phyloP scores from a whole-genome alignment of 2,329 filamentous ascomycete genomes.

The Tolypocladium tropicale region DNA sequence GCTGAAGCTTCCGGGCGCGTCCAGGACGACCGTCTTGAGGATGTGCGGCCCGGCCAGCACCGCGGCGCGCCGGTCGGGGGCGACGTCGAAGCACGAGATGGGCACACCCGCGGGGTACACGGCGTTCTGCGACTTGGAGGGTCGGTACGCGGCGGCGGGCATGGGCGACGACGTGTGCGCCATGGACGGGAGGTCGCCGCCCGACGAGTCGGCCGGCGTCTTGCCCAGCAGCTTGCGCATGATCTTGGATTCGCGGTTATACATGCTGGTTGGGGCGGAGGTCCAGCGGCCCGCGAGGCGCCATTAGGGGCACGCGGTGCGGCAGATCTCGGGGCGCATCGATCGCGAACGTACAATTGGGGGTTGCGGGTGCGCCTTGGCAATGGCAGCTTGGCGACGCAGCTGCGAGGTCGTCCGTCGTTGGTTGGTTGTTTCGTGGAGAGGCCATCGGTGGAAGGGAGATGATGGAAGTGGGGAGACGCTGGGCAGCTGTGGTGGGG shows the following conservation, averaged over 20 bases:
- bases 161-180: conserved; percentile 32
- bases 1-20: conserved; percentile 29
- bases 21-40: conserved; percentile 48
- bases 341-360: background rate
- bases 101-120: conserved; percentile 40
- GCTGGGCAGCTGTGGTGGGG: background rate
- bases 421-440: background rate
- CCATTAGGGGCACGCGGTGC: conserved; percentile 17
- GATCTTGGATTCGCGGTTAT: conserved; percentile 43
- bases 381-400: background rate
- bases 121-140: conserved; percentile 45
- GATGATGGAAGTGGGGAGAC: background rate
- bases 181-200: conserved; percentile 32
- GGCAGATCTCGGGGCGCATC: background rate
- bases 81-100: conserved; percentile 47
- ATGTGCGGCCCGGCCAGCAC: conserved; percentile 49
- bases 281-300: conserved; percentile 16
- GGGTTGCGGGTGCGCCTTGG: background rate
- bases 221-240: conserved; percentile 53
- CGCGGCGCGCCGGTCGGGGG: conserved; percentile 43
- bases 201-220: conserved; percentile 33
- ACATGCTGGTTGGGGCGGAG: conserved; percentile 26
- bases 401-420: background rate
- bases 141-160: conserved; percentile 34
- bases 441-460: background rate